A percentile compares a stretch with the other conserved stretches of the same genome.
Conservation (phyloP, 2,329 filamentous ascomycete genomes). For the Paraphaeosphaeria minitans region DNA sequence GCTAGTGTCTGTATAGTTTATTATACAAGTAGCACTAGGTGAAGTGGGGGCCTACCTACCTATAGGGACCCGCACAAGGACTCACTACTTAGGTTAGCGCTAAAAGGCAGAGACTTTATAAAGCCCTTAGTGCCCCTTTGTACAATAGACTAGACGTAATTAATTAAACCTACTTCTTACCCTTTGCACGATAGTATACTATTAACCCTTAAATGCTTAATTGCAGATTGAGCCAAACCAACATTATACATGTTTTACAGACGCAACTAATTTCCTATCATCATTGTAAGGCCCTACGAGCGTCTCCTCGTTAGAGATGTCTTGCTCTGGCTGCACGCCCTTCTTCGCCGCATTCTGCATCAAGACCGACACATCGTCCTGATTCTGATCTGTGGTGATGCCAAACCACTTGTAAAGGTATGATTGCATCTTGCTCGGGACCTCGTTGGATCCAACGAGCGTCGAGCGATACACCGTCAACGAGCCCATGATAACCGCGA, state of each 20-base stretch:
- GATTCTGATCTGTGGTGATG: background rate
- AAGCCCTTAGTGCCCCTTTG: no score
- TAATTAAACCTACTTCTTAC: no score
- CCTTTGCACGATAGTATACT: no score
- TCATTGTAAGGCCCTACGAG: background rate
- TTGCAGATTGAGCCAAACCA: no score
- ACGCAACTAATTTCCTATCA: background rate
- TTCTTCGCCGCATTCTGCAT: conserved; percentile 1
- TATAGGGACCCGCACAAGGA: no score
- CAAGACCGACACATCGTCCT: conserved; percentile 2
- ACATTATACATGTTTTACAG: conserved; percentile 7
- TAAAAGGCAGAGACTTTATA: no score
- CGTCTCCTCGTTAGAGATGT: background rate
- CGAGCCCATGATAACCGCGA: conserved; percentile 25
- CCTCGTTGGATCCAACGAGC: background rate
- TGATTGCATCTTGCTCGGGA: conserved; percentile 3
- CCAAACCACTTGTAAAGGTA: background rate
- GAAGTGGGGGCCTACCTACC: no score
- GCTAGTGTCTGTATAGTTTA: no score
- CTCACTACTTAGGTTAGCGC: no score
- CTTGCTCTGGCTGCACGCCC: background rate
- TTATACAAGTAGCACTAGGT: no score
- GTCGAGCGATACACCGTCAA: conserved; percentile 24
- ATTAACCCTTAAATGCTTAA: no score
- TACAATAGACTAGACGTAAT: no score